Evolutionary conservation across 768 basidiomycete species (phyloP).

Genomic region (Candolleomyces aberdarensis): DNA sequence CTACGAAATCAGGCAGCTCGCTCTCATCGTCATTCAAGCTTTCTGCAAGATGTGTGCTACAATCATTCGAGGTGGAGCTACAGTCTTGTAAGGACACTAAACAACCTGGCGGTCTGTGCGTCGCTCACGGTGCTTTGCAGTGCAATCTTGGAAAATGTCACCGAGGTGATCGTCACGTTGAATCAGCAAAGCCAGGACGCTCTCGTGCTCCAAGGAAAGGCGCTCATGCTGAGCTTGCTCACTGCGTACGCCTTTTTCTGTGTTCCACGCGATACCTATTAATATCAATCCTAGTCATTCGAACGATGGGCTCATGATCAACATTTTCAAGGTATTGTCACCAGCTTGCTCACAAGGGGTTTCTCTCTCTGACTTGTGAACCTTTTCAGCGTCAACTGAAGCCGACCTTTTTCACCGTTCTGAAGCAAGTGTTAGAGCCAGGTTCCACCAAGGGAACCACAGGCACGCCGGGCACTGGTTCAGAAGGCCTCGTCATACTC

Average conservation of each 20-base stretch:
- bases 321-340: slow-evolving; percentile 52
- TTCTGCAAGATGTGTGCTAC: slow-evolving; percentile 60
- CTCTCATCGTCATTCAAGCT: slow-evolving; percentile 57
- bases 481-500: slow-evolving; percentile 39
- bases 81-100: slow-evolving; percentile 33
- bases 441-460: slow-evolving; percentile 8
- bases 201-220: slow-evolving; percentile 53
- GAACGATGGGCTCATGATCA: slow-evolving; percentile 46
- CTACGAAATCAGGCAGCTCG: slow-evolving; percentile 66
- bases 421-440: slow-evolving; percentile 45
- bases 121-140: slow-evolving; percentile 27
- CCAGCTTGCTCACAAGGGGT: background rate
- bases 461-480: slow-evolving; percentile 22
- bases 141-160: slow-evolving; percentile 49
- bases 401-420: slow-evolving; percentile 48
- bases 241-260: slow-evolving; percentile 35
- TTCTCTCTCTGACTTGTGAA: background rate
- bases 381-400: slow-evolving; percentile 40
- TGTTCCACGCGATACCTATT: background rate
- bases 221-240: slow-evolving; percentile 52
- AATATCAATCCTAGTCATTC: background rate
- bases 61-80: slow-evolving; percentile 37
- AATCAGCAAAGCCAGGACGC: slow-evolving; percentile 52
- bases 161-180: slow-evolving; percentile 45
- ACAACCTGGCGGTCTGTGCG: background rate